phyloP scores from a whole-genome alignment of 2,329 filamentous ascomycete species.

The Albophoma yamanashiensis region DNA sequence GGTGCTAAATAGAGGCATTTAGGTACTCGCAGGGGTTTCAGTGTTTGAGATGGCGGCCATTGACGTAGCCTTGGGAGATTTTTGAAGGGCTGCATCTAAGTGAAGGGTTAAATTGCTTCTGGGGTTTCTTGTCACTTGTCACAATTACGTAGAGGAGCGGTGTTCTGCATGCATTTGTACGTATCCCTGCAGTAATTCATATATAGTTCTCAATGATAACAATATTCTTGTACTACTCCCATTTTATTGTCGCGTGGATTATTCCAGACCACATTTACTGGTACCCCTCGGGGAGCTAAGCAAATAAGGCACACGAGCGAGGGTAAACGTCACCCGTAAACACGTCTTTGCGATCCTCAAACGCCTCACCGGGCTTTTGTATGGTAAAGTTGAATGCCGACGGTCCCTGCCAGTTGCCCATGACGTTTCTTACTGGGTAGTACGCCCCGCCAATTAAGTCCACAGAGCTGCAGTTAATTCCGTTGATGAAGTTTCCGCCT shows the following conservation, averaged over 20 bases:
- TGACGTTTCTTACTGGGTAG: constrained; percentile 12
- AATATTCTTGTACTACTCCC: not conserved
- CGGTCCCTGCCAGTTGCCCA: constrained; percentile 8
- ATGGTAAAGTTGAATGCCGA: constrained; percentile 7
- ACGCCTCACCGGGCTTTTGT: constrained; percentile 2
- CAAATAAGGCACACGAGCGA: not conserved
- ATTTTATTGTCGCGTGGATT: not conserved
- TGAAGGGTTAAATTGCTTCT: no score
- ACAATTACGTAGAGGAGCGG: no score
- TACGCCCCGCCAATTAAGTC: constrained; percentile 5
- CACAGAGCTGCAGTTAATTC: constrained; percentile 7
- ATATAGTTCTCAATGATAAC: not conserved
- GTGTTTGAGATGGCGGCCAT: not conserved
- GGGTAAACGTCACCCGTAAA: constrained; percentile 3
- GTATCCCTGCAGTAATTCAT: not conserved
- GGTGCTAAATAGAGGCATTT: not conserved
- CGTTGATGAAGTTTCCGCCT: constrained; percentile 8
- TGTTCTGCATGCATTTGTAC: not conserved
- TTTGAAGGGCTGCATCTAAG: not conserved
- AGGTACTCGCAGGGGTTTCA: not conserved
- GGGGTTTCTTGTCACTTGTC: no score
- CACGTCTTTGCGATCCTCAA: constrained; percentile 4
- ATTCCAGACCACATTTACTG: not conserved
- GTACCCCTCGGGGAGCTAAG: not conserved
- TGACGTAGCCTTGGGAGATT: not conserved